These are phyloP conservation scores for Chalciporus piperatus DNA, from an alignment of 768 basidiomycete species.

Conservation along the genomic window DNA sequence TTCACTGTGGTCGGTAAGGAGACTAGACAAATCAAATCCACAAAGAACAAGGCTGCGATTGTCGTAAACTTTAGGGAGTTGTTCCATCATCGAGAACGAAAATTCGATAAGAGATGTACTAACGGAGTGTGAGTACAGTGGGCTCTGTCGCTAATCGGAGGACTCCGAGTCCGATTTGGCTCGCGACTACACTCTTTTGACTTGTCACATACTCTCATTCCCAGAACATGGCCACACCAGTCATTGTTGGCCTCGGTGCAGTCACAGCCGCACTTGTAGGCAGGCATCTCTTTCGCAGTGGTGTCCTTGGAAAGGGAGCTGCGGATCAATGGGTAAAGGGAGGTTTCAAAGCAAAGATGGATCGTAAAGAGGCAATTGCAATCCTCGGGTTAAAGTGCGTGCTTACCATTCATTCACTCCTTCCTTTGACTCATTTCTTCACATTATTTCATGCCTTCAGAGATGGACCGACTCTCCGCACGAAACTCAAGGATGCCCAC, in stretches of 20 bases:
- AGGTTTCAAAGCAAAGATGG: constrained; percentile 96
- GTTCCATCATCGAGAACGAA: too few species aligned
- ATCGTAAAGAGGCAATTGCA: constrained; percentile 86
- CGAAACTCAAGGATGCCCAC: constrained; percentile 89
- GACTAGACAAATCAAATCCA: too few species aligned
- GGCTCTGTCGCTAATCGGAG: too few species aligned
- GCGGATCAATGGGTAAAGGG: constrained; percentile 89
- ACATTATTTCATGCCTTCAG: constrained; percentile 39
- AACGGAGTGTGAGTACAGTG: too few species aligned
- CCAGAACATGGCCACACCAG: constrained; percentile 69
- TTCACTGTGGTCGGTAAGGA: too few species aligned
- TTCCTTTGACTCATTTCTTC: neutral
- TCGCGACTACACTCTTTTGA: too few species aligned
- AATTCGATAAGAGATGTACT: too few species aligned
- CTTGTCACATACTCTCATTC: neutral
- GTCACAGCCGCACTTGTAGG: constrained; percentile 75
- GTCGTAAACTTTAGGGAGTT: too few species aligned
- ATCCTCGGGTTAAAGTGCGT: constrained; percentile 91
- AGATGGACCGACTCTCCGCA: constrained; percentile 76
- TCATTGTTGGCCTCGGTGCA: constrained; percentile 74
- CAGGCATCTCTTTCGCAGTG: constrained; percentile 64
- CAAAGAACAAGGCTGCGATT: too few species aligned
- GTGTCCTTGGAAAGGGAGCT: constrained; percentile 53
- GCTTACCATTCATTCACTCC: neutral
- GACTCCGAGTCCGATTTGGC: too few species aligned